Evolutionary conservation across 1,139 yeast genomes (phyloP), one percentile per base, ranked within the genome.

Genomic region (Hemisphaericaspora xylofermentans): DNA sequence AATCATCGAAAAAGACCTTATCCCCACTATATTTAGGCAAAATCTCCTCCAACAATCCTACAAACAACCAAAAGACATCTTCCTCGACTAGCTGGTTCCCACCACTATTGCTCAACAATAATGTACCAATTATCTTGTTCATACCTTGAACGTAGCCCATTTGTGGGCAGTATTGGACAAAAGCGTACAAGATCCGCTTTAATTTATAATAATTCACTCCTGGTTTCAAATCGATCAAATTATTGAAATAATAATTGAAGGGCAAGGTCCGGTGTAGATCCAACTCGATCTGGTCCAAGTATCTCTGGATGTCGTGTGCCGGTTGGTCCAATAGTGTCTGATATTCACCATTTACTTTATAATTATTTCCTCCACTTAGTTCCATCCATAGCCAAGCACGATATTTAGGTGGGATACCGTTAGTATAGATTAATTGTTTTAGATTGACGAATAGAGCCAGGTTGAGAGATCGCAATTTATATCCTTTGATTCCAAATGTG

Each of bases 91-190:
- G 13, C 15, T 6, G 6, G 13, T 14, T 26, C 16, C 29, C 29
- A 26, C 16, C 29, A 26, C 59, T 43, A 21, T 37, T 40, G 5
- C 48, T 48, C 22, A 80, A 52, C 12, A 80, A 54, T 7, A 80
- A 52, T 38, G 75, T 76, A 0, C 82, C 85, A 4, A 76, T 75
- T 21, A 80, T 74, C 49, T 78, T 74, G 50, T 80, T 80, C 85
- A 80, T 78, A 0, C 85, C 85, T 51, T 80, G 85, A 42, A 80
- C 76, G 51, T 80, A 80, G 0, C 85, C 84, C 33, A 78, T 65
- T 1, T 64, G 65, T 0, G 78, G 74, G 43, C 70, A 68, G 46
- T 74, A 69, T 6, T 72, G 63, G n/a, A 75, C 72, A 52, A 74
- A 79, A 0, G 84, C 83, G 36, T 74, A 68, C 34, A 80, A 59